Base-by-base conservation (phyloP, 352 stramenopile species). In the Saprolegnia diclina region DNA sequence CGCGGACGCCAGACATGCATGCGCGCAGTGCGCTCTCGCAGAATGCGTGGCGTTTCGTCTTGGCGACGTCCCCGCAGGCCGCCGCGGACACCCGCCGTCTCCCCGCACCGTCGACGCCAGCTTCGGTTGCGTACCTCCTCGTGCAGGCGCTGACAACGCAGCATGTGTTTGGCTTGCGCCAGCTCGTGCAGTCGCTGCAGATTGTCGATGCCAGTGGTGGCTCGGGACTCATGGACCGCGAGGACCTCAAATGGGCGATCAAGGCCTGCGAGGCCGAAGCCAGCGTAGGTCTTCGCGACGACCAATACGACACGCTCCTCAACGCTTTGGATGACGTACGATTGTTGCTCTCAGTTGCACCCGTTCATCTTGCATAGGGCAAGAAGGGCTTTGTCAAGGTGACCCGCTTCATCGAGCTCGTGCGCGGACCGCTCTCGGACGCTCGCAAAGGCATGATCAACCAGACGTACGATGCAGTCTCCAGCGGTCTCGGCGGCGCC, bases 261-360 rank as follows among this genome's bases (percentile, higher is more conserved):
- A 71, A 67, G 40, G 24, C 29, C 14, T 52, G 86, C 48, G 78
- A 85, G 67, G 69, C 80, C 46, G 68, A 82, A 40, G 66, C 42
- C 45, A 59, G 74, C 10, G 61, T 91, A 18, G 81, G 81, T 16
- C 65, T 93, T 22, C 83, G 85, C 9, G 80, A 90, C 53, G 87
- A 92, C 46, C 87, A 94, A 44, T 72, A 90, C 14, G 83, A 92
- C 32, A 61, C 91, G 61, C 72, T 90, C 35, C 85, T 93, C 22
- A 74, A 87, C 62, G 77, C 72, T 35, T 86, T 90, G 50, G 87
- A 92, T 73, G 86, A 86, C 67, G 76, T 80, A 42, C 24, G 59
- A 21, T 0, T 32, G 24, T n/a, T 46, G 50, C 9, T 10, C 57
- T 65, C 16, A 0, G 24, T 29, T 6, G 10, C 14, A 6, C 38